Base-by-base conservation (phyloP, 1,284 basidiomycete species). In the Mrakiaceae sp. region DNA sequence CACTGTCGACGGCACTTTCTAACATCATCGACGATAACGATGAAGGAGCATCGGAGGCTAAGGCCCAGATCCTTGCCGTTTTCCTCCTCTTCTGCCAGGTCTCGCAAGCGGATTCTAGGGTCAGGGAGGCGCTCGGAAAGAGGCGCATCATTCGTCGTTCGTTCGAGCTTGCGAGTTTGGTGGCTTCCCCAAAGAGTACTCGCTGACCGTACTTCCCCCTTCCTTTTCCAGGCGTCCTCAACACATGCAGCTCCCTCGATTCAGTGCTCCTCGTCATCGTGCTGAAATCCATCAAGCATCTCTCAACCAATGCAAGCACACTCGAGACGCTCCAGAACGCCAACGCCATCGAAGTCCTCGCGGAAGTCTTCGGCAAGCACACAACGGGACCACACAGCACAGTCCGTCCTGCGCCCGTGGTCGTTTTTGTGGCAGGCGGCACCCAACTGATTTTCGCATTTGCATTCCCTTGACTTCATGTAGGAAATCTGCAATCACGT, bases 291-390 rank as follows among this genome's bases (percentile, higher is more conserved):
- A 85, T 98, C 74, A 97, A 98, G 74, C 94, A 97, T 73, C 79
- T 98, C 2, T 94, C 93, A 3, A 98, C 96, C 84, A 90, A 87
- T 67, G 83, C 92, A 0, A 87, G 85, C 2, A 78, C 96, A 16
- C 84, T 96, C 44, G 93, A 98, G 71, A 88, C 94, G 4, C 79
- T 98, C 14, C 94, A 98, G 76, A 97, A 97, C 70, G 91, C 93
- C 47, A 96, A 97, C 71, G 87, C 90, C 1, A 88, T 98, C 68
- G 92, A 97, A 74, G 86, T 91, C 60, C 80, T 98, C 9, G 86
- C 93, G 54, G 83, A 82, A 51, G 84, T 96, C 10, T 79, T 98
- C 43, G 88, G 89, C 44, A 86, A 90, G 71, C 86, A 90, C 71
- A 84, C 85, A 65, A 81, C 84, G 14, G 87, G 90, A 3, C 82